phyloP scores from a whole-genome alignment of 192 early-diverging fungal species.

The Umbelopsis sp. region DNA sequence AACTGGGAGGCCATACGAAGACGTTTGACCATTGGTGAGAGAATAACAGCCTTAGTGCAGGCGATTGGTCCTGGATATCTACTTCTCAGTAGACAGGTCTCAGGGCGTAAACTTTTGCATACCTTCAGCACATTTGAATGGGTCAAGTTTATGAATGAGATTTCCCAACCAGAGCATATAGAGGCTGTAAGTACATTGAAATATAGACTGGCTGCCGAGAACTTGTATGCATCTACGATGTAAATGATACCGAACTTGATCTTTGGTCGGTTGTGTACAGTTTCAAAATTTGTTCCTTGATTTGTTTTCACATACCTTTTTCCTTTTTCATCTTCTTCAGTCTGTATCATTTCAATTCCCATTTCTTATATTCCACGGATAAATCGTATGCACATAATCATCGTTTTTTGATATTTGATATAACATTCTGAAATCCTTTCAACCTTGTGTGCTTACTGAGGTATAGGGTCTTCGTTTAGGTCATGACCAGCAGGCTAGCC shows the following conservation, averaged over 20 bases:
- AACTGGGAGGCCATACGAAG: slow-evolving; percentile 44
- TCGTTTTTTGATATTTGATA: too few species aligned
- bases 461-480: too few species aligned
- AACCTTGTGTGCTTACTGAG: too few species aligned
- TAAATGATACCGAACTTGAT: not conserved
- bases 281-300: not conserved
- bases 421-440: too few species aligned
- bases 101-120: slow-evolving; percentile 39
- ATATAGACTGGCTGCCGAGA: not conserved
- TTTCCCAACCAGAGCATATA: slow-evolving; percentile 23
- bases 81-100: slow-evolving; percentile 31
- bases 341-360: too few species aligned
- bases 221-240: not conserved
- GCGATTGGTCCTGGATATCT: slow-evolving; percentile 34
- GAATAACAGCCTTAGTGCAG: slow-evolving; percentile 32
- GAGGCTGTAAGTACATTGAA: not conserved
- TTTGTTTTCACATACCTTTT: too few species aligned
- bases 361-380: too few species aligned
- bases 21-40: slow-evolving; percentile 43
- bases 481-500: too few species aligned
- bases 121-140: slow-evolving; percentile 41
- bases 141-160: slow-evolving; percentile 31
- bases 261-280: not conserved
- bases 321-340: too few species aligned
- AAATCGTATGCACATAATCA: too few species aligned